Percentiles rank a stretch among this genome's conserved stretches.
These are phyloP conservation scores for Syzygium malaccense DNA, from an alignment of 441 rosid genomes.

Conservation along the genomic window DNA sequence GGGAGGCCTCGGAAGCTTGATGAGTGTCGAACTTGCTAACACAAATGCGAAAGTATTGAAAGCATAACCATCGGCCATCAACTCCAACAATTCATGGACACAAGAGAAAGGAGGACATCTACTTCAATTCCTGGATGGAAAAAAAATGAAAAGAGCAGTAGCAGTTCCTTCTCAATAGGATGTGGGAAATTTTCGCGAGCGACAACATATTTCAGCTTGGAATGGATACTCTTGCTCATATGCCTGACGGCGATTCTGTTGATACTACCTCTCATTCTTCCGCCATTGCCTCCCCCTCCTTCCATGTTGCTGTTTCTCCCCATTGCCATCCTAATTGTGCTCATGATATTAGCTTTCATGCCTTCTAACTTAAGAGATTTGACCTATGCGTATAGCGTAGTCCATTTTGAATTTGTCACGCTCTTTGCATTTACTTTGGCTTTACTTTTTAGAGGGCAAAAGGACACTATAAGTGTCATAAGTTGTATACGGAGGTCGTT, in stretches of 20 bases:
- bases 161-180: neutral
- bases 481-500: too few species aligned
- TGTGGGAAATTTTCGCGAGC: neutral
- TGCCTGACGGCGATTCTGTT: slow-evolving; percentile 4
- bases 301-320: slow-evolving; percentile 8
- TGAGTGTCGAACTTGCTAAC: neutral
- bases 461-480: too few species aligned
- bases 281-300: slow-evolving; percentile 16
- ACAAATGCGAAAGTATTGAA: neutral
- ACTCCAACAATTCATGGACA: neutral
- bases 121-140: neutral
- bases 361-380: neutral
- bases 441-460: neutral
- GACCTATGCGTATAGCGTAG: neutral
- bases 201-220: neutral
- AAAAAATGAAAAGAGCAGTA: neutral
- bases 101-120: neutral
- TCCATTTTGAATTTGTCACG: neutral
- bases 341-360: slow-evolving; percentile 11
- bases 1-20: neutral
- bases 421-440: neutral
- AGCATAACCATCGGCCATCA: neutral
- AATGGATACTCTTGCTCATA: neutral
- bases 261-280: slow-evolving; percentile 9
- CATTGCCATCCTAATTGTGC: slow-evolving; percentile 4